Base-by-base conservation (phyloP, 345 rosid genomes). In the Odontarrhena argentea region DNA sequence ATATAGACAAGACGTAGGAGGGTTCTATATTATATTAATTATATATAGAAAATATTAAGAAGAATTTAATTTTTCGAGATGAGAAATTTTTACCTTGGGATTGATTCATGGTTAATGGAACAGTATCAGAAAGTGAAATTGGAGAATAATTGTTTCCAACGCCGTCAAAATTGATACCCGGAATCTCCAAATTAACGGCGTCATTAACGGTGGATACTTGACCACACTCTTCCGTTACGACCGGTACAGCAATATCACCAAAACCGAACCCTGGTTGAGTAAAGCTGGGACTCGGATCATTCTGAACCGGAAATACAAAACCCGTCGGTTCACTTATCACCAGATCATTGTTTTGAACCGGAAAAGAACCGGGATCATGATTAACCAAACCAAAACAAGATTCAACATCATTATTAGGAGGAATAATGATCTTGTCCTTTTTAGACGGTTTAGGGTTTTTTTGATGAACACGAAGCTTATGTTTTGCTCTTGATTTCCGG, bases 401-500 rank as follows among this genome's bases (percentile, higher is more conserved):
- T 25, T 73, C 65, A 37, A 55, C 37, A 14, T 35, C 48, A 53
- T 12, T 41, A 56, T 40, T 35, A 44, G 65, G 24, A 47, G 30
- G 35, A 26, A 25, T 14, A 22, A 8, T n/a, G 70, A 32, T 61
- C 60, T 50, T 35, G 32, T 49, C 77, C 34, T 65, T 72, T 14
- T 60, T 51, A 63, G 52, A 65, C 1, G n/a, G 5, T 73, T 85
- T 55, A 80, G 83, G 35, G 67, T 35, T 58, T 36, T 74, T 82
- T 52, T 82, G 87, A 55, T 84, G 86, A 78, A 84, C 84, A 59
- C 92, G 88, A 25, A 81, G 86, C 77, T 90, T 93, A 74, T 87
- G 90, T 78, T 93, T 93, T 85, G 87, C 87, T 60, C 97, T 73
- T 24, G 98, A 93, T 64, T 93, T 93, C 45, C 95, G 76, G 84